Percentiles rank a stretch among this genome's conserved stretches.
phyloP scores from a whole-genome alignment of 2,329 filamentous ascomycete genomes.

The Ophiostoma australiae region DNA sequence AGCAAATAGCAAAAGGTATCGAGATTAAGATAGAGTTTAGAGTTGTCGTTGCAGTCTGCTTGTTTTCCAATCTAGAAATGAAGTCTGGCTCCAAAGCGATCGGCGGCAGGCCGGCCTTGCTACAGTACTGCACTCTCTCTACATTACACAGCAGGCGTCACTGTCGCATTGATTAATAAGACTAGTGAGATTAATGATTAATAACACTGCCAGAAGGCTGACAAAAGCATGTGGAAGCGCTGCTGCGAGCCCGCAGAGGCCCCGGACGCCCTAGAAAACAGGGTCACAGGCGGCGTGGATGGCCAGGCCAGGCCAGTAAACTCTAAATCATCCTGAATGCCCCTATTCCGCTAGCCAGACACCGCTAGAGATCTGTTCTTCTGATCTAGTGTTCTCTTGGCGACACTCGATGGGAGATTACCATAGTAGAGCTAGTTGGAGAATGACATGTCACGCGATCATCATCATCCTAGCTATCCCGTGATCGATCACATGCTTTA shows the following conservation, averaged over 20 bases:
- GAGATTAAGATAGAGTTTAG: neutral
- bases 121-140: too few species aligned
- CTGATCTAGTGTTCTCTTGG: neutral
- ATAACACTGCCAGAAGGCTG: conserved; percentile 7
- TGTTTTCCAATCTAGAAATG: neutral
- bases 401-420: neutral
- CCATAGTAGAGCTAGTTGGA: neutral
- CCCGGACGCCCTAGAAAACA: neutral
- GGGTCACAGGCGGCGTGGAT: conserved; percentile 6
- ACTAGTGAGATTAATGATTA: neutral
- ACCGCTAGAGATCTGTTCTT: conserved; percentile 8
- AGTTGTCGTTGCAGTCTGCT: neutral
- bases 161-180: neutral
- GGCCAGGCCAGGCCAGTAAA: neutral
- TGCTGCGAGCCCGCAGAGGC: neutral
- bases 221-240: neutral
- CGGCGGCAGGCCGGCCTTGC: too few species aligned
- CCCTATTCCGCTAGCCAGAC: neutral
- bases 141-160: neutral
- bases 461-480: neutral
- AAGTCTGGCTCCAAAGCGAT: too few species aligned
- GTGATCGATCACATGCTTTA: neutral
- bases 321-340: neutral
- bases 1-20: neutral
- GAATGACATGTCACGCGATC: neutral